Evolutionary conservation across 1,284 basidiomycete species (phyloP).

Genomic region (Schizophyllum commune): DNA sequence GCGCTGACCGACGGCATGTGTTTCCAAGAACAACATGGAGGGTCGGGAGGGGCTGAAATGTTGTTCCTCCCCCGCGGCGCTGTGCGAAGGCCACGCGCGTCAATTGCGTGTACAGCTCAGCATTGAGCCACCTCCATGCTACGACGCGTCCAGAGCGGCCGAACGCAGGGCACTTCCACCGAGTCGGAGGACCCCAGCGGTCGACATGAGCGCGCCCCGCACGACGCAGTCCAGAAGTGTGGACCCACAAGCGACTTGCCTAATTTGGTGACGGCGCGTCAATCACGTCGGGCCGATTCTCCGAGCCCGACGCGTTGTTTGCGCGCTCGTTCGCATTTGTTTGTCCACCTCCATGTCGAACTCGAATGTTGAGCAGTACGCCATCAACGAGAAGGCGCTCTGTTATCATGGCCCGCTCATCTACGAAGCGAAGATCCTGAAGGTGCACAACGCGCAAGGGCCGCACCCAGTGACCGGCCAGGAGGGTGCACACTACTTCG

Average conservation of each 20-base stretch:
- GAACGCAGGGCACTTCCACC: no score
- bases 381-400: conserved; percentile 71
- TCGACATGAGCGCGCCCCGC: no score
- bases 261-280: no score
- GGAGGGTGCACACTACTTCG: conserved; percentile 82
- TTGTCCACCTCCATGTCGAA: conserved; percentile 3
- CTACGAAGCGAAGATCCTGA: conserved; percentile 92
- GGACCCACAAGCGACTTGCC: no score
- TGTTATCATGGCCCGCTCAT: conserved; percentile 94
- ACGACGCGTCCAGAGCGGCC: no score
- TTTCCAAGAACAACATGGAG: not conserved
- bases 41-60: not conserved
- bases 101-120: no score
- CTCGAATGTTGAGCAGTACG: conserved; percentile 9
- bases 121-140: no score
- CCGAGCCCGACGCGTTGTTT: not conserved
- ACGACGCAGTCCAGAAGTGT: no score
- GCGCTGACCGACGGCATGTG: no score
- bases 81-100: no score
- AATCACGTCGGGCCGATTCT: not conserved
- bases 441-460: conserved; percentile 72
- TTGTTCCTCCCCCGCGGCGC: not conserved
- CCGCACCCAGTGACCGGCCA: conserved; percentile 57
- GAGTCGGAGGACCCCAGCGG: no score
- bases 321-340: not conserved